Percentiles rank a stretch among this genome's conserved stretches.
Conservation (phyloP, 495 filamentous ascomycete species). For the Apiosordaria backusii region DNA sequence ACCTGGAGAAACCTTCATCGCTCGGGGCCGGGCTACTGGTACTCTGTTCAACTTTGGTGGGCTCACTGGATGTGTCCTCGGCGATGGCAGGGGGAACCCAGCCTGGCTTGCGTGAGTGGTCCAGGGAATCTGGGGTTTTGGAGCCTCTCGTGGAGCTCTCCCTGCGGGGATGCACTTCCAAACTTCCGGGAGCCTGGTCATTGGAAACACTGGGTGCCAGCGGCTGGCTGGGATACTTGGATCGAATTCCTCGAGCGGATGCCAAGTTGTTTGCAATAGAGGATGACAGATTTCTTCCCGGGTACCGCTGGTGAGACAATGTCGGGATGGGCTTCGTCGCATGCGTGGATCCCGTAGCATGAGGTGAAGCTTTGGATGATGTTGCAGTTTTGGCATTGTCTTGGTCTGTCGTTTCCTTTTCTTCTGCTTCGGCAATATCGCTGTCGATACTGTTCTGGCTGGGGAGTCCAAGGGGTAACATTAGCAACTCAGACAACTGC, state of each 20-base stretch:
- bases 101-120: conserved; percentile 41
- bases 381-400: conserved; percentile 15
- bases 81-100: conserved; percentile 39
- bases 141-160: conserved; percentile 37
- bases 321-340: conserved; percentile 39
- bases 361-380: conserved; percentile 14
- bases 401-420: conserved; percentile 32
- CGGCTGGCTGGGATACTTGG: conserved; percentile 60
- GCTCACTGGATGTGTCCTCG: conserved; percentile 26
- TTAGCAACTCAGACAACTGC: conserved; percentile 71
- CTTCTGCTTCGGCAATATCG: conserved; percentile 36
- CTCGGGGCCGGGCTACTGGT: conserved; percentile 21
- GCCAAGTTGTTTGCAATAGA: conserved; percentile 91
- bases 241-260: conserved; percentile 80
- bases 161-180: conserved; percentile 56
- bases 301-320: conserved; percentile 45
- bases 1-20: conserved; percentile 83
- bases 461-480: conserved; percentile 61
- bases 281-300: conserved; percentile 65
- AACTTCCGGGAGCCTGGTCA: conserved; percentile 70
- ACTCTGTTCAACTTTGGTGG: background rate
- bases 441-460: conserved; percentile 39
- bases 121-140: conserved; percentile 34
- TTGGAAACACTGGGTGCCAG: conserved; percentile 67
- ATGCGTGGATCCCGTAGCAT: background rate